A percentile compares a stretch with the other conserved stretches of the same genome.
Evolutionary conservation across 2,329 filamentous ascomycete species (phyloP).

Genomic region (Xylaria sp.): DNA sequence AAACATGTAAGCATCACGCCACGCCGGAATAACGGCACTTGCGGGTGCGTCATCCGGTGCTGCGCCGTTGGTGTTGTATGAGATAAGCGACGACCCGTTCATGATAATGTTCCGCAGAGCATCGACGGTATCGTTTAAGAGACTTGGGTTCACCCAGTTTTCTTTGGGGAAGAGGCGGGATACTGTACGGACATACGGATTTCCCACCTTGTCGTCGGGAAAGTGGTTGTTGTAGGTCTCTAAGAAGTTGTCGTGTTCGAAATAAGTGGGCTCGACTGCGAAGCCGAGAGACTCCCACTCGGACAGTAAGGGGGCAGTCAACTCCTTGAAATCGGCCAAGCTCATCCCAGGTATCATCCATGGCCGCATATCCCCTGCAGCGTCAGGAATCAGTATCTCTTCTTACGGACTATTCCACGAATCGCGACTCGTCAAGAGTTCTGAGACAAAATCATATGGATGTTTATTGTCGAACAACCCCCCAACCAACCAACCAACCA

Average conservation of each 20-base stretch:
- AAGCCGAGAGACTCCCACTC: constrained; percentile 33
- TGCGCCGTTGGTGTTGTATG: constrained; percentile 31
- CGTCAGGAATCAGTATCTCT: too few species aligned
- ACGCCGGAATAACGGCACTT: constrained; percentile 47
- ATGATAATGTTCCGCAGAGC: constrained; percentile 36
- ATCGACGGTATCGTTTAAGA: constrained; percentile 29
- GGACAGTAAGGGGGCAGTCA: constrained; percentile 35
- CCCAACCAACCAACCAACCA: too few species aligned
- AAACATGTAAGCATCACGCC: constrained; percentile 43
- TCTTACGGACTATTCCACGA: too few species aligned
- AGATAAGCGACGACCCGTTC: constrained; percentile 36
- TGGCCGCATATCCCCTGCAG: constrained; percentile 35
- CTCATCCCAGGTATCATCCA: constrained; percentile 39
- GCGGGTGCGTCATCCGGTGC: constrained; percentile 27
- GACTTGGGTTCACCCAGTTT: constrained; percentile 37
- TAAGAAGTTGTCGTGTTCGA: constrained; percentile 38
- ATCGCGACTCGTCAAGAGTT: too few species aligned
- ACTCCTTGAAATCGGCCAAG: constrained; percentile 34
- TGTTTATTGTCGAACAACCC: too few species aligned
- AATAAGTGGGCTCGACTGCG: constrained; percentile 32
- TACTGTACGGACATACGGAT: constrained; percentile 33
- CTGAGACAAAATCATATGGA: too few species aligned
- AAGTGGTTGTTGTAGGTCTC: constrained; percentile 40
- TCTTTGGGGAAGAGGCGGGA: constrained; percentile 42
- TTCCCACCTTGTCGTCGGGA: constrained; percentile 38